Evolutionary conservation across 2,329 filamentous ascomycete genomes (phyloP).

Genomic region (Exutisphaerella laricina): DNA sequence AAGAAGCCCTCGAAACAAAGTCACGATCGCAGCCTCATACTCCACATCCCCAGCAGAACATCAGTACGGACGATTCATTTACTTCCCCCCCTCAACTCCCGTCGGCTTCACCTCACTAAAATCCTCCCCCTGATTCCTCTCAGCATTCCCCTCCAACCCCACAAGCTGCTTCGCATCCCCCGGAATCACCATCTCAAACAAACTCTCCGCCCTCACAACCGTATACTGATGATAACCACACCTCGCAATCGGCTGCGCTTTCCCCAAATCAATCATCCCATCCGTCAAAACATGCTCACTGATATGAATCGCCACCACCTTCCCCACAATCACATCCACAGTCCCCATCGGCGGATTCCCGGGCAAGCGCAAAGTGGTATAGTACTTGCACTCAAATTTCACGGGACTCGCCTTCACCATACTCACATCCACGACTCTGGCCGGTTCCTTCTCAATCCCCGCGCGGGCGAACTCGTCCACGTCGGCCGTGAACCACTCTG

Average conservation of each 20-base stretch:
- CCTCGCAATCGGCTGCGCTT: constrained; percentile 55
- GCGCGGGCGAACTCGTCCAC: constrained; percentile 53
- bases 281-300: constrained; percentile 50
- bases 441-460: constrained; percentile 46
- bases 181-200: constrained; percentile 53
- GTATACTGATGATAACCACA: constrained; percentile 58
- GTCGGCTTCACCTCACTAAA: constrained; percentile 21
- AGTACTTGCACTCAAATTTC: constrained; percentile 54
- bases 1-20: no score
- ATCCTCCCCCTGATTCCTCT: constrained; percentile 30
- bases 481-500: constrained; percentile 45
- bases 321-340: constrained; percentile 54
- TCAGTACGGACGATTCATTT: no score
- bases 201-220: constrained; percentile 44
- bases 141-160: constrained; percentile 32
- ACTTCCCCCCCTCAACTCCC: neutral
- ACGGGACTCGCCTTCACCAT: constrained; percentile 54
- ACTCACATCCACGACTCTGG: constrained; percentile 39
- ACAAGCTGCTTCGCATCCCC: constrained; percentile 32
- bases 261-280: constrained; percentile 51
- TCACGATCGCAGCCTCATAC: no score
- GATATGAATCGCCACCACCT: constrained; percentile 54
- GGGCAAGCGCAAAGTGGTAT: constrained; percentile 50
- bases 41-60: no score
- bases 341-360: constrained; percentile 54